Conservation (phyloP, 352 stramenopile genomes). For the Phytophthora hybrid region DNA sequence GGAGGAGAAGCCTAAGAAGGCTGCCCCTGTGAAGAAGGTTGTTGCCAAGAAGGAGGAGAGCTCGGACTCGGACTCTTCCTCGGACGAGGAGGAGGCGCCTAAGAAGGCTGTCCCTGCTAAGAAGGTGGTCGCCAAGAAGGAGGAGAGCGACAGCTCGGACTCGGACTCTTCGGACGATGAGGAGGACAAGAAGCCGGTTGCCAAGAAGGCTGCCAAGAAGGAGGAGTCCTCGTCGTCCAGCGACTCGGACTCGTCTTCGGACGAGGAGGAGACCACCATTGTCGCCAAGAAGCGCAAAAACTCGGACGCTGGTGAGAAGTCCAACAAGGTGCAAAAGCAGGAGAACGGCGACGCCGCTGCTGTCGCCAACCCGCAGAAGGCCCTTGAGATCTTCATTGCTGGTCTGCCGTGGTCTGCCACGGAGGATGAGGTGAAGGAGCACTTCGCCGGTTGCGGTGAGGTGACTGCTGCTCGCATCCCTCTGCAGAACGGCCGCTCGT, state of each 20-base stretch:
- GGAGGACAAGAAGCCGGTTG: constrained; percentile 46
- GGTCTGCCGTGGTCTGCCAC: constrained; percentile 96
- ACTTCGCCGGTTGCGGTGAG: constrained; percentile 95
- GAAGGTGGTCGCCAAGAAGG: constrained; percentile 65
- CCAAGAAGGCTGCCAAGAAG: constrained; percentile 62
- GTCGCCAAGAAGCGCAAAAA: constrained; percentile 89
- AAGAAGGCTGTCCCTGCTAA: constrained; percentile 37
- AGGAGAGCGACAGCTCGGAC: constrained; percentile 28
- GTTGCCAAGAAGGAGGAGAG: constrained; percentile 64
- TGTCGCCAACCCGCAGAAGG: constrained; percentile 56
- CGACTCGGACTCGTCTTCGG: constrained; percentile 66
- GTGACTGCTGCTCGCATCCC: constrained; percentile 88
- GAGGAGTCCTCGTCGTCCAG: constrained; percentile 46
- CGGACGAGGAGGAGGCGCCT: constrained; percentile 48
- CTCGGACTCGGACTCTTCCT: constrained; percentile 35
- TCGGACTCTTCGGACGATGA: constrained; percentile 64
- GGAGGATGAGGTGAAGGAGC: constrained; percentile 94
- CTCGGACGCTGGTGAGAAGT: constrained; percentile 66
- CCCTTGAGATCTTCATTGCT: constrained; percentile 89
- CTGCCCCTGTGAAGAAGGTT: constrained; percentile 34
- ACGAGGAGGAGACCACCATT: constrained; percentile 77
- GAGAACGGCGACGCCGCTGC: constrained; percentile 70
- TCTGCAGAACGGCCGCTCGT: constrained; percentile 90
- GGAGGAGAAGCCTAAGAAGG: constrained; percentile 45
- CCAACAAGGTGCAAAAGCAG: constrained; percentile 82